Evolutionary conservation across 176 grass and related monocot species (phyloP), one percentile per base, ranked within the genome.

Genomic region (Carex cristatella): DNA sequence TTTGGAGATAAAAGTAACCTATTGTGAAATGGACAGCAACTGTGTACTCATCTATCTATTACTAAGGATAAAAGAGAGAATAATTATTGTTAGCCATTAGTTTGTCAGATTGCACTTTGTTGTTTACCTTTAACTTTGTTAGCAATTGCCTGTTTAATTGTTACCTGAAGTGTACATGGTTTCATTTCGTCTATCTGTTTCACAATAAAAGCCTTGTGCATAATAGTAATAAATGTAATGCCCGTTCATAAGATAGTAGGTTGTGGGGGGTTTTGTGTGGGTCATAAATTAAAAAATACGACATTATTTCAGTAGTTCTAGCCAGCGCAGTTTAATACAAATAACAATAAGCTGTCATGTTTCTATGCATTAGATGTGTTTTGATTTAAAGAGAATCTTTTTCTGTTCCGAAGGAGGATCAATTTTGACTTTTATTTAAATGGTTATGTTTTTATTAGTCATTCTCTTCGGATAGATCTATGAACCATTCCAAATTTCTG

Each of bases 21-120:
- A 11, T 12, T 28, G 42, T 74, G 44, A 27, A 55, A 77, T 77
- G 28, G 49, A 54, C 4, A 77, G 48, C 19, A 15, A 77, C 27
- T 56, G 53, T 49, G 10, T 56, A 7, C 15, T 54, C 14, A 23
- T 2, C 9, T 10, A 31, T 28, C 2, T 28, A 56, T 54, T 54
- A 55, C n/a, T 14, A 54, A 31, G 19, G 72, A 77, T 77, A 77
- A 51, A 31, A 30, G 71, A 76, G 46, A 53, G 1, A 77, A 56
- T 32, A 76, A 31, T 15, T 77, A 4, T 15, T 77, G 73, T 16
- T 71, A 71, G 73, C 12, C 46, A 32, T 55, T 54, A 56, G 48
- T 77, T 54, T 30, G 48, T 77, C 73, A 55, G 48, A 55, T 77
- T 31, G 72, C 72, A 77, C 27, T 72, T 84, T 77, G 48, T 77